phyloP scores from a whole-genome alignment of 176 grass and related monocot species.

The Secale cereale region DNA sequence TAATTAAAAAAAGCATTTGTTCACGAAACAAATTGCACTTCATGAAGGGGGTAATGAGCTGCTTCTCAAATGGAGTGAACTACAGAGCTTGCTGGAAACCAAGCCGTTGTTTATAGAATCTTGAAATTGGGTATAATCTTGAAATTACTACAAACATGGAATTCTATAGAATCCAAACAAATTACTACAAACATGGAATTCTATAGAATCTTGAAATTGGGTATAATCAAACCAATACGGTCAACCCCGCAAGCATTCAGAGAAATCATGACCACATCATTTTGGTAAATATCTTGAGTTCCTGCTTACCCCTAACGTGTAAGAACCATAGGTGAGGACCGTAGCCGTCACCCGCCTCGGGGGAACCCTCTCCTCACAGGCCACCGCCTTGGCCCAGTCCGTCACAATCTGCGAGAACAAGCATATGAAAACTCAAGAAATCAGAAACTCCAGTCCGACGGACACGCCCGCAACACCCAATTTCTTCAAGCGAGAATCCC shows the following conservation, averaged over 20 bases:
- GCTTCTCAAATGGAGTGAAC: no score
- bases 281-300: neutral
- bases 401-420: slow-evolving; percentile 52
- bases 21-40: no score
- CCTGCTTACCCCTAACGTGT: slow-evolving; percentile 62
- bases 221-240: neutral
- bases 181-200: neutral
- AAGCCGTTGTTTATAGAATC: no score
- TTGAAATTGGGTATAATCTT: neutral
- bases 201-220: neutral
- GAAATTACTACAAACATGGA: neutral
- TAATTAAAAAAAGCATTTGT: no score
- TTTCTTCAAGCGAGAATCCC: neutral
- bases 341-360: slow-evolving; percentile 24
- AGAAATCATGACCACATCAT: neutral
- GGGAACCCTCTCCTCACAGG: slow-evolving; percentile 32
- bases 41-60: no score
- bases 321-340: slow-evolving; percentile 65
- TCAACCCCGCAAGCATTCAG: neutral
- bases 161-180: neutral
- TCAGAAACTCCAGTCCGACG: neutral
- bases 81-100: no score
- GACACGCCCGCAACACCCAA: neutral
- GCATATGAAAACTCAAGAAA: neutral
- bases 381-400: slow-evolving; percentile 53